Base-by-base conservation (phyloP, 768 basidiomycete species). In the Infundibulicybe gibba region DNA sequence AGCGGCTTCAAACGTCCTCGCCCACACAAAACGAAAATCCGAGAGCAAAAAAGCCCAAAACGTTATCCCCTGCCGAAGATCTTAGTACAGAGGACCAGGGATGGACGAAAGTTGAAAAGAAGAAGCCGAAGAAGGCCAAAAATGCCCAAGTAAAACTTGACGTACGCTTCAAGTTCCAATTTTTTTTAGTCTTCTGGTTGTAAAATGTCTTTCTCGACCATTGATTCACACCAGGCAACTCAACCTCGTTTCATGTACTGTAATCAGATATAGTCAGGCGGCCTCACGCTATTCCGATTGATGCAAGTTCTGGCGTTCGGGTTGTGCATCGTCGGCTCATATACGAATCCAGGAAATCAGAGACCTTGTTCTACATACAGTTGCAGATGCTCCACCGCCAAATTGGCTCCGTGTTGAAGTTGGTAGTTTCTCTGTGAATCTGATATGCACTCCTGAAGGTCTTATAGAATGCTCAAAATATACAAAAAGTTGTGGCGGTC, bases 321-420 rank as follows among this genome's bases (percentile, higher is more conserved):
- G 16, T 40, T 14, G 16, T 10, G 13, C 9, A 9, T 19, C 21
- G 49, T 25, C n/a, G 32, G 25, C 12, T 37, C 16, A 43, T 16
- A 48, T 38, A 6, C 45, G 20, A 32, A 30, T 5, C 33, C 59
- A 97, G 94, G 93, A 97, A 58, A 72, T 97, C 16, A 79, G 95
- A 32, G 94, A 97, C 57, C 73, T 97, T 15, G 75, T 87, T 9
- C 67, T 97, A 2, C 89, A 97, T 54, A 70, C 95, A 40, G 66
- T 85, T 19, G 87, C 87, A 0, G 91, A 94, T 57, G 83, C 81
- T 14, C 83, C 87, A n/a, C 84, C 88, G 1, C 86, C 87, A 0
- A 83, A 82, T 45, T 97, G 94, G 94, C 76, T 97, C 15, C 76
- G 80, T 43, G 76, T 94, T 35, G 87, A 93, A 64, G 94, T 91